Evolutionary conservation across 2,329 filamentous ascomycete genomes (phyloP).

Genomic region (Dactylonectria macrodidyma): DNA sequence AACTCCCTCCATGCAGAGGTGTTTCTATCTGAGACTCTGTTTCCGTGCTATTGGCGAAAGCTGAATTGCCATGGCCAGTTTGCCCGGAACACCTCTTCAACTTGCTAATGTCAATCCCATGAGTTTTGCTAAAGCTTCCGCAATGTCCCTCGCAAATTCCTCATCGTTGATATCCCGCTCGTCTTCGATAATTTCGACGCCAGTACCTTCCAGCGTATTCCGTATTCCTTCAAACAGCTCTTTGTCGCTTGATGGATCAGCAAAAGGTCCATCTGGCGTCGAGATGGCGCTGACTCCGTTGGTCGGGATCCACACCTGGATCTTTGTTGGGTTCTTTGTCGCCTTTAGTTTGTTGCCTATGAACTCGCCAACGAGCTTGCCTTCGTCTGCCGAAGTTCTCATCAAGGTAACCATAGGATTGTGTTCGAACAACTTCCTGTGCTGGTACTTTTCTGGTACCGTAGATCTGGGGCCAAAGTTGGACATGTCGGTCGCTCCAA

Average conservation of each 20-base stretch:
- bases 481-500: background rate
- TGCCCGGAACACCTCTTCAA: no score
- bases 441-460: slow-evolving; percentile 9
- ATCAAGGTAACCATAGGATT: slow-evolving; percentile 12
- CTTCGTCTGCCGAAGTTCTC: slow-evolving; percentile 8
- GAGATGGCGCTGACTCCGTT: background rate
- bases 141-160: background rate
- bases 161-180: background rate
- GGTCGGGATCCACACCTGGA: background rate
- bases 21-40: no score
- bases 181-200: background rate
- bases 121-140: background rate
- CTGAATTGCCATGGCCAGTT: no score
- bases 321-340: background rate
- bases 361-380: slow-evolving; percentile 15
- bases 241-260: background rate
- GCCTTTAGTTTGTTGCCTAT: background rate
- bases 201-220: background rate
- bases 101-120: background rate
- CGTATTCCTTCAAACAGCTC: background rate
- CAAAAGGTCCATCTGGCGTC: background rate
- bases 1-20: no score
- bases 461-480: background rate
- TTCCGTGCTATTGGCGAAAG: no score
- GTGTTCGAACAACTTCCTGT: slow-evolving; percentile 11